These are phyloP conservation scores for Dryas integrifolia DNA, from an alignment of 331 rosid species.

Conservation along the genomic window DNA sequence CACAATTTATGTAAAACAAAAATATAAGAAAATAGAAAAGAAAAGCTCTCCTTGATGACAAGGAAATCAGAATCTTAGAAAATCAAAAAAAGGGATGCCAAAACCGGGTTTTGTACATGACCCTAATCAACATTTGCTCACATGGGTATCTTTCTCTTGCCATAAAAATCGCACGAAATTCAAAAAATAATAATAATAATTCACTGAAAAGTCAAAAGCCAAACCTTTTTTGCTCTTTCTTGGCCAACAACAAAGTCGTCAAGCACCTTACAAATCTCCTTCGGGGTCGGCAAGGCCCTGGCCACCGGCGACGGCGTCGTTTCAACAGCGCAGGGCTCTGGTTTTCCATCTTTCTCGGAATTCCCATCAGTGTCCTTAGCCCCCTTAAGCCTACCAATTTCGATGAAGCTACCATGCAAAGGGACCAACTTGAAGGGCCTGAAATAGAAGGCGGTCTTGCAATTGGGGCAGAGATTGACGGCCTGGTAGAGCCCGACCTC, in stretches of 20 bases:
- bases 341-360: not conserved
- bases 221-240: slow-evolving; percentile 58
- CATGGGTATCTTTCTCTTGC: not conserved
- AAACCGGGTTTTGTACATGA: no score
- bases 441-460: slow-evolving; percentile 67
- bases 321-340: not conserved
- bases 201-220: not conserved
- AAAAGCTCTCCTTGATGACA: no score
- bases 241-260: slow-evolving; percentile 58
- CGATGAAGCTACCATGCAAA: slow-evolving; percentile 57
- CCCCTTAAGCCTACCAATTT: slow-evolving; percentile 51
- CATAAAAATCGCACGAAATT: no score
- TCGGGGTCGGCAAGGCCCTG: slow-evolving; percentile 50
- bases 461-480: slow-evolving; percentile 54
- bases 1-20: not conserved
- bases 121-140: no score
- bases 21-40: not conserved
- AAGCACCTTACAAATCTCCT: slow-evolving; percentile 45
- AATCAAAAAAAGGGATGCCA: no score
- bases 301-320: not conserved
- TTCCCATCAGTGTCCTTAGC: no score
- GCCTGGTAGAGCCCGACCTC: slow-evolving; percentile 60
- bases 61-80: no score
- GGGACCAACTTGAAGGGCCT: slow-evolving; percentile 62
- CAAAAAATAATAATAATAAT: not conserved